Base-by-base conservation (phyloP, 2,329 filamentous ascomycete species). In the Claviceps sp. region DNA sequence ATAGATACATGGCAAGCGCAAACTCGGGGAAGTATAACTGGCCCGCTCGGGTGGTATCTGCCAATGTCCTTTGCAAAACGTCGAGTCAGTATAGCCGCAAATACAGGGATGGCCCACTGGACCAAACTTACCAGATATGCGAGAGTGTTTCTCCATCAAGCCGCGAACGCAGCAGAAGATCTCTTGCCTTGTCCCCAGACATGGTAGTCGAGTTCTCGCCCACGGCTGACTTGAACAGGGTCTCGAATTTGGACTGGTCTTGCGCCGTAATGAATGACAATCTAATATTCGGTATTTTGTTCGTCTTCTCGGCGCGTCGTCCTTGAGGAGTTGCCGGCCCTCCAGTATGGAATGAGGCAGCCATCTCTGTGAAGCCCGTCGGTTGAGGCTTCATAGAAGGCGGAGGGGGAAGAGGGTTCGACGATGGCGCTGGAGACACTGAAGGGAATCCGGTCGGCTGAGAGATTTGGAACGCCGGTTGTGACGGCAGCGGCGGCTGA, bases 1-100 rank as follows among this genome's bases (percentile, higher is more conserved):
- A 98, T 37, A 98, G 80, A 62, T 98, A 98, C 93, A 98, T 97
- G 56, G 93, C 88, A 53, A 98, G 75, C 7, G 93, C 93, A 59
- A 98, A 98, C 69, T 98, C 93, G 43, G 93, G 93, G 65, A 98
- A 98, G 64, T 96, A 85, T 37, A 98, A 79, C 67, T 96, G 90
- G 46, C 93, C 93, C 14, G 91, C 93, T 67, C 94, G 91, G 47
- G 93, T 98, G 9, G 93, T 96, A 69, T 98, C 93, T 47, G 89
- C 87, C 22, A 98, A 73, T 20, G 88, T 88, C 88, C 86, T 91
- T 38, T 14, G 42, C 46, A 9, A 34, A 34, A 52, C 30, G 45
- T 50, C 14, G 18, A 37, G n/a, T 51, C 22, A 41, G 34, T 14
- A 26, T 44, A 22, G 22, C 26, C 14, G 11, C 6, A 20, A 41